Evolutionary conservation across 805 yeast species (phyloP), one percentile per base, ranked within the genome.

Genomic region (Candida arabinofermentans): DNA sequence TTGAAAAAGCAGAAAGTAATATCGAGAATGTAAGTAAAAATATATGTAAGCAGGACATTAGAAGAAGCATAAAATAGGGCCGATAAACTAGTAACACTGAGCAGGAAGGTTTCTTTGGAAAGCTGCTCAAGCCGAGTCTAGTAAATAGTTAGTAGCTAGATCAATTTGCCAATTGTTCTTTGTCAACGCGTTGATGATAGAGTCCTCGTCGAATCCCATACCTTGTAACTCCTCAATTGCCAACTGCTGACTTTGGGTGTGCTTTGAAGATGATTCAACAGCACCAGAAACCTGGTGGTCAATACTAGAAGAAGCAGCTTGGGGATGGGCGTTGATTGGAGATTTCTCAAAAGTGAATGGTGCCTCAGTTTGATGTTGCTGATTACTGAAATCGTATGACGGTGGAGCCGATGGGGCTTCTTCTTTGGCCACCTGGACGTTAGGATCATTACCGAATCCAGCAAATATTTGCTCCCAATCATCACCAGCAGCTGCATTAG

Each of bases 381-480:
- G 27, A 23, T 37, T 29, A 14, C 26, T 37, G 16, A 37, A 37
- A 29, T 37, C 39, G 17, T 37, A 37, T 14, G 39, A 22, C 5
- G 39, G 34, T n/a, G 33, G 29, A 3, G 27, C 39, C 8, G 12
- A 19, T 19, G 18, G 21, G 7, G 12, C 1, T 46, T 48, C 5
- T 52, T 47, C 17, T 9, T 16, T 8, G 3, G 27, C 34, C 19
- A 9, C 10, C 24, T 54, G 49, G 40, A 55, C 22, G 19, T 42
- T 49, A 27, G 61, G 65, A 49, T 61, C 71, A 49, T 83, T 83
- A 14, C 91, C 90, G 59, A 86, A 85, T 0, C 95, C 96, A 3
- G 95, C 91, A 67, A 89, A 89, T 21, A 89, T 74, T 65, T 87
- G 90, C 56, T 89, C 96, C 97, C 97, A 89, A 61, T 89, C 97